Evolutionary conservation across 352 stramenopile genomes (phyloP).

Genomic region (Pythium diclinum): DNA sequence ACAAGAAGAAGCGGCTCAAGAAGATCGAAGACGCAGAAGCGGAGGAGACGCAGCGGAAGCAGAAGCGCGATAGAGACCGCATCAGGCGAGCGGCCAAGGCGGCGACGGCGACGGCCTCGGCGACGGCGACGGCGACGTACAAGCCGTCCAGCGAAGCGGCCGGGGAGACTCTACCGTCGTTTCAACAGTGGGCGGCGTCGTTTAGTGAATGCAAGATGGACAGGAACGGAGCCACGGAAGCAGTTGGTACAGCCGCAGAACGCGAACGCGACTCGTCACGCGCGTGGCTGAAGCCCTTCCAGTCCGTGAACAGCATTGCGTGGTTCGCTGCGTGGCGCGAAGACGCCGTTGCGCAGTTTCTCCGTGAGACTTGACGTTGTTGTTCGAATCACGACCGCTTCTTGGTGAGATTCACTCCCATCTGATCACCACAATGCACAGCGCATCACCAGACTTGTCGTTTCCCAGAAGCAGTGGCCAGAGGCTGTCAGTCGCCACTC

Average conservation of each 20-base stretch:
- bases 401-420: neutral
- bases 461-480: no score
- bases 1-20: conserved; percentile 17
- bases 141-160: no score
- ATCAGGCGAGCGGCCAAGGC: neutral
- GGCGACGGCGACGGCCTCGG: neutral
- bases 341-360: neutral
- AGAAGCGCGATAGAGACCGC: neutral
- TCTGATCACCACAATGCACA: neutral
- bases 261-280: neutral
- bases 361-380: neutral
- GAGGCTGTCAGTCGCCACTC: no score
- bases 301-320: neutral
- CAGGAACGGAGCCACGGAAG: neutral
- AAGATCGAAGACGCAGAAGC: neutral
- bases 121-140: neutral
- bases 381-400: neutral
- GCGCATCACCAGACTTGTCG: no score
- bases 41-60: neutral
- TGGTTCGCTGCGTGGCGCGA: neutral
- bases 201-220: neutral
- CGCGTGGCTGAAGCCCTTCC: neutral
- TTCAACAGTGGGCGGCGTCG: neutral
- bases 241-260: no score
- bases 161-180: neutral